These are phyloP conservation scores for Leccinum angustisporum DNA, from an alignment of 1,284 basidiomycete species.

Conservation along the genomic window DNA sequence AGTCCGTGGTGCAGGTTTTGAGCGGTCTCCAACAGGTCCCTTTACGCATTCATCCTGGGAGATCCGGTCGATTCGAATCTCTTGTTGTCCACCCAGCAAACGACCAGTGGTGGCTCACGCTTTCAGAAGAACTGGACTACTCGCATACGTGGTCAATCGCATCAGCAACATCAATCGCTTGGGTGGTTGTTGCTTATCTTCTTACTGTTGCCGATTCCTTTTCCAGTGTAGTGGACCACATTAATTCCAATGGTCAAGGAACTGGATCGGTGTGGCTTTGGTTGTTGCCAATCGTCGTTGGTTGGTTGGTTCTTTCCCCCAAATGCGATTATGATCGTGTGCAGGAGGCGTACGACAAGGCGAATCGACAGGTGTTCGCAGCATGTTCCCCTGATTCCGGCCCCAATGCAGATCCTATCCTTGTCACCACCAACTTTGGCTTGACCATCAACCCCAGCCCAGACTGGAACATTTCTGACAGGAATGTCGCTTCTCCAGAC, in stretches of 20 bases:
- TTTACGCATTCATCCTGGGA: conserved; percentile 26
- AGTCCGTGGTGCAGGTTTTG: conserved; percentile 24
- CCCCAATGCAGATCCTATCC: not conserved
- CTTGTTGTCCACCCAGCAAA: conserved; percentile 35
- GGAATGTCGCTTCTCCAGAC: conserved; percentile 17
- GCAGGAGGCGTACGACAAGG: conserved; percentile 31
- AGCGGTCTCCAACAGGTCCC: conserved; percentile 33
- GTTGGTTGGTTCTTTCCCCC: conserved; percentile 42
- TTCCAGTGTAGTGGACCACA: conserved; percentile 19
- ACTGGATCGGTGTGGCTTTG: conserved; percentile 43
- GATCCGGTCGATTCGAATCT: conserved; percentile 27
- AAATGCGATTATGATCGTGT: conserved; percentile 41
- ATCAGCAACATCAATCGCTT: conserved; percentile 38
- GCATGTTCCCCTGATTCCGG: conserved; percentile 2
- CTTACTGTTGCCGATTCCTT: conserved; percentile 43
- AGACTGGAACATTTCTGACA: conserved; percentile 1
- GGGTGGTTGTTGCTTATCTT: conserved; percentile 44
- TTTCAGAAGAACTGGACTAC: conserved; percentile 28
- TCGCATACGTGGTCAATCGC: conserved; percentile 41
- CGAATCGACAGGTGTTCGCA: conserved; percentile 25
- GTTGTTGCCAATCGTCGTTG: conserved; percentile 42
- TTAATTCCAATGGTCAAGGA: conserved; percentile 37
- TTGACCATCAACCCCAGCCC: conserved; percentile 21
- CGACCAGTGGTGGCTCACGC: conserved; percentile 32
- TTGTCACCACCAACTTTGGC: conserved; percentile 15